Conservation (phyloP, 2,329 filamentous ascomycete species). For the Reticulascus tulasneorum region DNA sequence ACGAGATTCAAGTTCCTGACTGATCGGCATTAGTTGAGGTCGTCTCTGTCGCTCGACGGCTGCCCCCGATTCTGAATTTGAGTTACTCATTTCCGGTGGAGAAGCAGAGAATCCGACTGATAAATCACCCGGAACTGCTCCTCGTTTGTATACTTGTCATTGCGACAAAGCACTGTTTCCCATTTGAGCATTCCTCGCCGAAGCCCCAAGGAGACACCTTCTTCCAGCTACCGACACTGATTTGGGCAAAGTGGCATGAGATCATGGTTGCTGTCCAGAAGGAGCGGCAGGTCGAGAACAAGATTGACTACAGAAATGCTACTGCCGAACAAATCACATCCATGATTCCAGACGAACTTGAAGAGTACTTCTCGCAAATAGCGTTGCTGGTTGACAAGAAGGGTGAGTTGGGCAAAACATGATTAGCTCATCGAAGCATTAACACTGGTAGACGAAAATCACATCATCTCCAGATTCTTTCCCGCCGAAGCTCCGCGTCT, state of each 20-base stretch:
- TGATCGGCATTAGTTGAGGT: constrained; percentile 15
- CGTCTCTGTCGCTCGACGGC: constrained; percentile 46
- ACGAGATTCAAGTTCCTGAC: not conserved
- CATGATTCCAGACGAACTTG: constrained; percentile 58
- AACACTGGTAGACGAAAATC: constrained; percentile 6
- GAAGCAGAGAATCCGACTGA: constrained; percentile 38
- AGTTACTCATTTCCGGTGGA: constrained; percentile 55
- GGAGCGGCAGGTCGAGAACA: constrained; percentile 20
- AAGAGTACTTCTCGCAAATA: constrained; percentile 57
- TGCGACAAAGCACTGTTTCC: constrained; percentile 74
- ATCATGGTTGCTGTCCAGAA: constrained; percentile 31
- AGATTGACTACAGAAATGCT: constrained; percentile 44
- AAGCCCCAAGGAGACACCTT: constrained; percentile 41
- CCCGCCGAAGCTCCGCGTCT: constrained; percentile 21
- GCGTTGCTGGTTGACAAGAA: constrained; percentile 26
- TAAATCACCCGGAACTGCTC: constrained; percentile 70
- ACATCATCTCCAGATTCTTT: constrained; percentile 26
- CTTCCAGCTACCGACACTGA: constrained; percentile 44
- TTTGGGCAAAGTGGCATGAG: constrained; percentile 70
- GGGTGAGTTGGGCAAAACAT: constrained; percentile 28
- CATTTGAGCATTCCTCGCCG: constrained; percentile 58
- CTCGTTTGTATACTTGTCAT: constrained; percentile 69
- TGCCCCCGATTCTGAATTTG: constrained; percentile 48
- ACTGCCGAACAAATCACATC: constrained; percentile 58
- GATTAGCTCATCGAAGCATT: constrained; percentile 9